Evolutionary conservation across 73 alveolate species (phyloP), one percentile per base, ranked within the genome.

Genomic region (Paramecium bursaria): DNA sequence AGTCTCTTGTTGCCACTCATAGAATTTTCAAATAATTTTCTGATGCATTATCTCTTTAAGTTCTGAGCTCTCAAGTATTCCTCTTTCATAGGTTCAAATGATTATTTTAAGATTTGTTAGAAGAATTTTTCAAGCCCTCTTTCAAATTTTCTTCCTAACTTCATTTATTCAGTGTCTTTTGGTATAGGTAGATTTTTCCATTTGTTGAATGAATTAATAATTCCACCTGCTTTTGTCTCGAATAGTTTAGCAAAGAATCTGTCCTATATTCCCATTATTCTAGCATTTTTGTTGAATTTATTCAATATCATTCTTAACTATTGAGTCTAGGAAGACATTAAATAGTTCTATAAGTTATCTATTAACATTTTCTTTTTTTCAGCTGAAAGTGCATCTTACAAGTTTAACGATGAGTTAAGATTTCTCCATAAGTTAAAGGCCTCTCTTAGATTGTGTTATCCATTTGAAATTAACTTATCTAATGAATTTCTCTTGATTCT

Each of bases 61-160:
- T 67, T 67, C 48, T 2, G 44, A 42, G 82, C 82, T 9, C 44
- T 57, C 53, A 33, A 25, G 22, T 67, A 67, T 4, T 35, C 82
- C 10, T 67, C 82, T 42, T 67, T 67, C 33, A 67, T 39, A 39
- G 82, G 82, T 9, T 67, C 82, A 42, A 67, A 67, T 31, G 82
- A 67, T 2, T 21, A 53, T 7, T 67, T 67, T 19, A 67, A 19
- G 22, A 39, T 42, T 14, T 21, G 9, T 4, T 15, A 57, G 60
- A 67, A 67, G 4, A 67, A 17, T 4, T 25, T 42, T 1, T 67
- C 82, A n/a, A 67, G 30, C 0, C 35, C 21, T 67, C 82, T 67
- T 21, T 67, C 82, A 6, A 67, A 67, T 17, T 67, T 67, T 67
- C 82, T 67, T 35, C 50, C 82, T 19, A 39, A 39, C 55, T 67